Base-by-base conservation (phyloP, 345 rosid genomes). In the Cardamine resedifolia region DNA sequence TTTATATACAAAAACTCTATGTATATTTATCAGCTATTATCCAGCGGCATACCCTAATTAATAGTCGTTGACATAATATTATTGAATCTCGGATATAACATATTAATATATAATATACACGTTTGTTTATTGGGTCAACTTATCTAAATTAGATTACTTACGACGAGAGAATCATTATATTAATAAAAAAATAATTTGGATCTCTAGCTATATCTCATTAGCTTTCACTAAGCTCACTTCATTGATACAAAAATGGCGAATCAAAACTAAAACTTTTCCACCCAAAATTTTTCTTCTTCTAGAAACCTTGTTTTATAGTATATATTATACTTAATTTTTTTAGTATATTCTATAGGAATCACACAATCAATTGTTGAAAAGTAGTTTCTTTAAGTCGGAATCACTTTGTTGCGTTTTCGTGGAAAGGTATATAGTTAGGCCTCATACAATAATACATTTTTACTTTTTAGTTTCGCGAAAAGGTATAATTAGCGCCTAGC, bases 361-460 rank as follows among this genome's bases (percentile, higher is more conserved):
- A 58, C 45, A 45, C 11, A 14, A 68, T 43, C 15, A 21, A 58
- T 10, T 56, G 28, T 65, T 57, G 77, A 65, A 65, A 73, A 47
- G 66, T 73, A 45, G 18, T 28, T 47, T 2, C 20, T 16, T 39
- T 44, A 9, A 20, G 12, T 41, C 15, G 18, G 15, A 51, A 31
- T 41, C 64, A 16, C 64, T 64, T 28, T 30, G 34, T 49, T 58
- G 45, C 34, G 5, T 26, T 48, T 72, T 66, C 66, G 44, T 27
- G 19, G 53, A 58, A 70, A 70, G 6, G 8, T n/a, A 19, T 47
- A n/a, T 0, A 10, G 57, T 33, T 58, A 58, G 66, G 36, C 74
- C 20, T 18, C 5, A 1, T 31, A 19, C 6, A 50, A n/a, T n/a
- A n/a, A n/a, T n/a, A n/a, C n/a, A n/a, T n/a, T n/a, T n/a, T n/a